Percentiles rank a stretch among this genome's conserved stretches.
Evolutionary conservation across 805 yeast species (phyloP).

Genomic region (Lachancea waltii): DNA sequence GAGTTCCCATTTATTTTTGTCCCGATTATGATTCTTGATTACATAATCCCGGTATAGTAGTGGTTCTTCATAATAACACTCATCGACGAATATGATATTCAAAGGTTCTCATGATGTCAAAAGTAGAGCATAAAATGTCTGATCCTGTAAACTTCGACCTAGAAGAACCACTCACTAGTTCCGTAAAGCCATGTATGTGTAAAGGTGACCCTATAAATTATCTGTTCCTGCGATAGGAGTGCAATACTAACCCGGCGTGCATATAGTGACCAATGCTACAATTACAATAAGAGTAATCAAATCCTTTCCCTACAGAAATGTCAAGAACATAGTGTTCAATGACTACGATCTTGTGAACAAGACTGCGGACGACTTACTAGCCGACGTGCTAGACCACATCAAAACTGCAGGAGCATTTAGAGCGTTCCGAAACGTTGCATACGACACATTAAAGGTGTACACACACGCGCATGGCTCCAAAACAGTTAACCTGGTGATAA

Average conservation of each 20-base stretch:
- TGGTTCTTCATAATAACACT: too few species aligned
- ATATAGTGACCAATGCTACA: slow-evolving; percentile 47
- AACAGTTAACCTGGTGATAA: slow-evolving; percentile 85
- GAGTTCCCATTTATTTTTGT: slow-evolving; percentile 32
- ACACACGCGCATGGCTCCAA: slow-evolving; percentile 94
- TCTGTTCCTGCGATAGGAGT: neutral
- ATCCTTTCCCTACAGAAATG: slow-evolving; percentile 87
- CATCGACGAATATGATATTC: too few species aligned
- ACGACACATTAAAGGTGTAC: slow-evolving; percentile 76
- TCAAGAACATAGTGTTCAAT: slow-evolving; percentile 63
- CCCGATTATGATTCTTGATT: neutral
- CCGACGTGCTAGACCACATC: slow-evolving; percentile 40
- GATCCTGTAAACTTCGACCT: slow-evolving; percentile 31
- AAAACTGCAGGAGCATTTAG: slow-evolving; percentile 61
- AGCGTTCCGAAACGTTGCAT: slow-evolving; percentile 72
- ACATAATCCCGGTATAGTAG: neutral
- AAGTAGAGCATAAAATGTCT: too few species aligned
- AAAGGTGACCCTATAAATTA: neutral
- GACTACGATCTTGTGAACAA: slow-evolving; percentile 64
- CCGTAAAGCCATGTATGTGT: slow-evolving; percentile 48
- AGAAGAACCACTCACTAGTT: slow-evolving; percentile 76
- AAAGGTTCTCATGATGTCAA: too few species aligned
- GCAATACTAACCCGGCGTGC: too few species aligned
- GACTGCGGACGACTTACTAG: slow-evolving; percentile 59
- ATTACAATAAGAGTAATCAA: slow-evolving; percentile 82